phyloP scores from a whole-genome alignment of 2,329 filamentous ascomycete genomes.

The Bipolaris gigantea region DNA sequence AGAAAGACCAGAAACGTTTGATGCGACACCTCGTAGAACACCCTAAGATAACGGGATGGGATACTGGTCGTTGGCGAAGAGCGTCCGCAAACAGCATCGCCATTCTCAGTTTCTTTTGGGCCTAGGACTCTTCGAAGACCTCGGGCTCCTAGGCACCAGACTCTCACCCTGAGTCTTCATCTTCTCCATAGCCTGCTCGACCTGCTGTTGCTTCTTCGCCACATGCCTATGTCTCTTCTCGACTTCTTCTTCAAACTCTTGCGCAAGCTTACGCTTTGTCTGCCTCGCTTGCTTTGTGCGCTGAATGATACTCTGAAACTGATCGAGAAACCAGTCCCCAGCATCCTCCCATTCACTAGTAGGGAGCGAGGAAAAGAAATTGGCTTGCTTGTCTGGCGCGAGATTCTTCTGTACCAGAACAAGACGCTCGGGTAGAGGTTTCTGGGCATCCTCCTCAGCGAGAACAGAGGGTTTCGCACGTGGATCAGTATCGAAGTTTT shows the following conservation, averaged over 20 bases:
- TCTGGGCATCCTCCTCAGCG: constrained; percentile 29
- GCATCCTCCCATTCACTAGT: constrained; percentile 64
- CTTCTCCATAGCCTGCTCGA: constrained; percentile 54
- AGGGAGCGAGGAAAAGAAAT: constrained; percentile 56
- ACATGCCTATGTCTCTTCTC: constrained; percentile 56
- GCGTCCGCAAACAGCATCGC: neutral
- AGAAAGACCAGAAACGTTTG: neutral
- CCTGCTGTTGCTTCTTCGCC: constrained; percentile 51
- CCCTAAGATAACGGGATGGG: neutral
- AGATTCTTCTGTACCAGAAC: constrained; percentile 29
- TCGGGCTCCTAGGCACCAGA: constrained; percentile 53
- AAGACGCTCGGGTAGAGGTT: constrained; percentile 36
- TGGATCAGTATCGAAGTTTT: constrained; percentile 52
- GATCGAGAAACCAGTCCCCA: constrained; percentile 62
- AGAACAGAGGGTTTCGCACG: constrained; percentile 19
- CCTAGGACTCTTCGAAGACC: constrained; percentile 24
- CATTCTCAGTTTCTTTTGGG: constrained; percentile 9
- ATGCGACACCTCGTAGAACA: neutral
- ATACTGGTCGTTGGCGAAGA: neutral
- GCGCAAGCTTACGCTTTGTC: constrained; percentile 57
- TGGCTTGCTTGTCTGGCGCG: constrained; percentile 44
- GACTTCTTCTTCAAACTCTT: constrained; percentile 59
- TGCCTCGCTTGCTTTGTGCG: constrained; percentile 57
- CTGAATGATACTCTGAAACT: constrained; percentile 55
- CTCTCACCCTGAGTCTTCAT: constrained; percentile 60